Evolutionary conservation across 1,284 basidiomycete species (phyloP), one percentile per base, ranked within the genome.

Genomic region (Cryptococcus jaspeensis): DNA sequence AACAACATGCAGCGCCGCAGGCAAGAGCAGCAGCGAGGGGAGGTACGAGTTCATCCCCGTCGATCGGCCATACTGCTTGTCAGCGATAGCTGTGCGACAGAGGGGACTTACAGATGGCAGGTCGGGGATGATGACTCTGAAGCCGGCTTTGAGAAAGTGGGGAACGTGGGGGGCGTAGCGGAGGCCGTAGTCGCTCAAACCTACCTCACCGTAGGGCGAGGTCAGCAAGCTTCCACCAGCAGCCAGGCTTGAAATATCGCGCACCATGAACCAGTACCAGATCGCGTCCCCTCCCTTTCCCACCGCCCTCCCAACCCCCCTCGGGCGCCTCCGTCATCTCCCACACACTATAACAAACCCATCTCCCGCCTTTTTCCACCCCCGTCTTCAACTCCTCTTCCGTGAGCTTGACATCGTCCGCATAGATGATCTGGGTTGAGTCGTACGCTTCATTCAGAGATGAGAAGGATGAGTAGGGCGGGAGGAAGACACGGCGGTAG

Each of bases 81-180:
- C 55, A 56, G 55, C 49, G 42, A 12, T n/a, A 5, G 25, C 38
- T 39, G 4, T 44, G 18, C 15, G 28, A 9, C 4, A 9, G 28
- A 9, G 28, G 28, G 28, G 28, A 9, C 80, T 76, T 52, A 81
- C 80, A 12, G 75, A 76, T 2, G 81, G 80, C 38, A 82, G 65
- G 62, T 82, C 81, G 18, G 80, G 77, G 6, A 79, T 69, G 56
- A 82, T 79, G 32, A 81, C 71, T 23, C 81, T 70, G 64, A 81
- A 82, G 0, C 81, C 81, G 5, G 75, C 73, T 54, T 76, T 70
- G 46, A 81, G 69, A 55, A 81, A 79, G 45, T 76, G 71, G 3
- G 62, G 62, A 8, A 78, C 72, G 50, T 81, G 80, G 9, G 79
- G 77, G 0, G 75, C 72, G 46, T 79, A 79, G 37, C 76, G 64